These are phyloP conservation scores for Neurospora sublineolata DNA, from an alignment of 495 filamentous ascomycete genomes.

Conservation along the genomic window DNA sequence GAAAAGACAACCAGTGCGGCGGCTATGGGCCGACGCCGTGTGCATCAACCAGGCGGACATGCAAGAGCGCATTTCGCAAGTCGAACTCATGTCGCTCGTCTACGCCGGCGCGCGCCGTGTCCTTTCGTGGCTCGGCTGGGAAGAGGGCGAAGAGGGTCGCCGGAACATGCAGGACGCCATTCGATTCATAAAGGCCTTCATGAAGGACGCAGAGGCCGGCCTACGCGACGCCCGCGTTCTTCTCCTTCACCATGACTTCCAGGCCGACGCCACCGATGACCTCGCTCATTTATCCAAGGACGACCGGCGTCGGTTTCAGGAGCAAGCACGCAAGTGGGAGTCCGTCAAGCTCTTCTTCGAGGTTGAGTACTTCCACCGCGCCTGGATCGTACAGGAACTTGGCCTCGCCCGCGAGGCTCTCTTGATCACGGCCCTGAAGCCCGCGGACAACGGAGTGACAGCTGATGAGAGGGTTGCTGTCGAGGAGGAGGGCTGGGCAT, in stretches of 20 bases:
- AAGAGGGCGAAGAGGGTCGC: conserved; percentile 6
- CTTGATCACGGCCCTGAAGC: conserved; percentile 6
- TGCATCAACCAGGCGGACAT: conserved; percentile 27
- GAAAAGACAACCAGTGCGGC: conserved; percentile 1
- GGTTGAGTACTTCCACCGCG: conserved; percentile 11
- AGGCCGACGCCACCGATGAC: neutral
- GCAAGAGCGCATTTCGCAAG: conserved; percentile 22
- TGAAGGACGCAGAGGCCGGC: conserved; percentile 6
- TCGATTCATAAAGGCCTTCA: conserved; percentile 9
- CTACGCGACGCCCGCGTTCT: conserved; percentile 6
- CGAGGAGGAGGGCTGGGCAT: neutral
- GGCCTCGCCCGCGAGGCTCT: conserved; percentile 8
- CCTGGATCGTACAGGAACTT: conserved; percentile 19
- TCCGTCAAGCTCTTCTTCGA: conserved; percentile 9
- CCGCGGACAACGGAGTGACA: neutral
- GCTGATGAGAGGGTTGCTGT: neutral
- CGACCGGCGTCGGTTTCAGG: conserved; percentile 3
- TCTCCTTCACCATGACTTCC: conserved; percentile 4
- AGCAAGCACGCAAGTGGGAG: conserved; percentile 8
- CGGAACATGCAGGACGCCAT: conserved; percentile 3
- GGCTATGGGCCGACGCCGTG: conserved; percentile 27
- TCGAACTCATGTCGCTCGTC: conserved; percentile 27
- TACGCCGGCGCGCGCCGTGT: conserved; percentile 15
- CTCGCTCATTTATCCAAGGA: conserved; percentile 2
- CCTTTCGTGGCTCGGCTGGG: conserved; percentile 19